Conservation (phyloP, 148 eudicot genomes). For the Silene uniflora region DNA sequence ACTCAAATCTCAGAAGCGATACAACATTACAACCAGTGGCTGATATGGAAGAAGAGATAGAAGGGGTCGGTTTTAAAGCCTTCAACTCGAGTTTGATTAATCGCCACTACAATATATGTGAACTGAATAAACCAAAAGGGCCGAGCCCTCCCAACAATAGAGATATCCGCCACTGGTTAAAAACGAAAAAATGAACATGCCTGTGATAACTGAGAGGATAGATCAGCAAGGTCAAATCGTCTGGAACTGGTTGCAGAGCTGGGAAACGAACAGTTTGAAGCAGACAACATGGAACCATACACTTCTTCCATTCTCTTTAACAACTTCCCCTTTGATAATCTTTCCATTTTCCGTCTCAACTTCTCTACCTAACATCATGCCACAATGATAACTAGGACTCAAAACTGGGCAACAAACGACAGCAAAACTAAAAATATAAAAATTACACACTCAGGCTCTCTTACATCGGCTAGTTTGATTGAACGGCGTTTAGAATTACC, state of each 20-base stretch:
- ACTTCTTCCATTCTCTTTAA: slow-evolving; percentile 71
- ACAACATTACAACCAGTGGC: too few relatives aligned
- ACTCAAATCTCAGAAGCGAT: background rate
- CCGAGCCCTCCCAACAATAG: too few relatives aligned
- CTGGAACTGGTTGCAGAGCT: slow-evolving; percentile 64
- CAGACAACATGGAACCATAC: slow-evolving; percentile 48
- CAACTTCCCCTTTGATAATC: slow-evolving; percentile 63
- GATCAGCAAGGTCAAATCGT: slow-evolving; percentile 44
- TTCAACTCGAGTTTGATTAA: too few relatives aligned
- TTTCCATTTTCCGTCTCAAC: slow-evolving; percentile 67
- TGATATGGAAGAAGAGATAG: too few relatives aligned
- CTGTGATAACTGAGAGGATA: slow-evolving; percentile 44
- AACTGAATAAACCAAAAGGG: background rate
- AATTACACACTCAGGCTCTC: slow-evolving; percentile 1
- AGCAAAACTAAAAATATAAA: background rate
- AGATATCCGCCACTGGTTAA: background rate
- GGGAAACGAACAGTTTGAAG: slow-evolving; percentile 37
- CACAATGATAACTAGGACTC: background rate
- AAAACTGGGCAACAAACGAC: background rate
- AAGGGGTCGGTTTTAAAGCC: background rate
- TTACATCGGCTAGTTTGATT: slow-evolving; percentile 56
- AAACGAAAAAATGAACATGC: slow-evolving; percentile 24
- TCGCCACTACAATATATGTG: too few relatives aligned
- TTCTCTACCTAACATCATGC: slow-evolving; percentile 46
- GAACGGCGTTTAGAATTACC: slow-evolving; percentile 23